These are phyloP conservation scores for Hyaloperonospora brassicae DNA, from an alignment of 352 stramenopile genomes.

Conservation along the genomic window DNA sequence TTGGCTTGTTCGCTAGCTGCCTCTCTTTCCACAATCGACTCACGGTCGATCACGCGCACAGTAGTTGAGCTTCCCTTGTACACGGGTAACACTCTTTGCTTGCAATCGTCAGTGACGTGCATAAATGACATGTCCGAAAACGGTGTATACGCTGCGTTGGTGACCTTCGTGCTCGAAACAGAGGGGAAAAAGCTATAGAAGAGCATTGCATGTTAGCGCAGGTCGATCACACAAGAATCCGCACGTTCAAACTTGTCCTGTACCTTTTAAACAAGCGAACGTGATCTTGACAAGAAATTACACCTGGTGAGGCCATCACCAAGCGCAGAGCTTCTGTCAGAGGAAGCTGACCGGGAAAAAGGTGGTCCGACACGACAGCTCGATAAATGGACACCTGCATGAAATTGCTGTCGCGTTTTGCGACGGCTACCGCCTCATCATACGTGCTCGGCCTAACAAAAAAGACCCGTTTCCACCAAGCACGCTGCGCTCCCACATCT, in stretches of 20 bases:
- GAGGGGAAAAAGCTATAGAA: conserved; percentile 27
- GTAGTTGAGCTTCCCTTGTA: conserved; percentile 21
- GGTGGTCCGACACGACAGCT: conserved; percentile 30
- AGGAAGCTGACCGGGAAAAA: conserved; percentile 27
- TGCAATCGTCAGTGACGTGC: conserved; percentile 5
- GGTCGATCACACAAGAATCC: background rate
- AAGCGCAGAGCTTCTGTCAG: conserved; percentile 24
- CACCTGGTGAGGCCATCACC: conserved; percentile 14
- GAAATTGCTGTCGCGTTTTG: conserved; percentile 18
- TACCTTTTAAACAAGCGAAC: conserved; percentile 47
- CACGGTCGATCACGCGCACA: conserved; percentile 32
- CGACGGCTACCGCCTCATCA: conserved; percentile 25
- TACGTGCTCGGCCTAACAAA: conserved; percentile 33
- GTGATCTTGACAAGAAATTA: conserved; percentile 24
- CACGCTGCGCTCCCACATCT: conserved; percentile 23
- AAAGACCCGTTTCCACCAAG: conserved; percentile 63
- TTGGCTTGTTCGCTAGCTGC: conserved; percentile 13
- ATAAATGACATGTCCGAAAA: conserved; percentile 28
- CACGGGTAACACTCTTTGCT: conserved; percentile 7
- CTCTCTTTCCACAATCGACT: conserved; percentile 34
- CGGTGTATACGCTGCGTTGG: background rate
- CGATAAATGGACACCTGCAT: conserved; percentile 42
- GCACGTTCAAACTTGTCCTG: background rate
- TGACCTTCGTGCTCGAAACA: background rate
- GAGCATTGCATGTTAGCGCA: conserved; percentile 9